Evolutionary conservation across 495 filamentous ascomycete genomes (phyloP), one percentile per base, ranked within the genome.

Genomic region (Cercophora scortea): DNA sequence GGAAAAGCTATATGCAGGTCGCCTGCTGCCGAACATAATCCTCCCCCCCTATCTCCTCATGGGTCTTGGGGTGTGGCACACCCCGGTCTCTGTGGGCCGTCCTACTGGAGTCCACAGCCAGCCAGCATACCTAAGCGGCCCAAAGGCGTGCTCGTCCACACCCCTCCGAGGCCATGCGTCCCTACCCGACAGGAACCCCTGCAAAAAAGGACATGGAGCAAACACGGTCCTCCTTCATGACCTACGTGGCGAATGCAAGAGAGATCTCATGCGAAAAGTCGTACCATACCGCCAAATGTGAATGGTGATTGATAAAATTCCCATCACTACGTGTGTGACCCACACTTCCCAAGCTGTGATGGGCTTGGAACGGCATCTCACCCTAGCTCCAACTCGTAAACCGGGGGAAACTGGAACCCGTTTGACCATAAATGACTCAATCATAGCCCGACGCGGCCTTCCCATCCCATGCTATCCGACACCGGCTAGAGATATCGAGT

Each of bases 111-210:
- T n/a, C n/a, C n/a, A n/a, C n/a, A n/a, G n/a, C 13, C 17, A 12
- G 17, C 42, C 42, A 44, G 13, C 42, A 9, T n/a, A 15, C 8
- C 42, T 9, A 44, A 44, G 9, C 13, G 15, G 7, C 12, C 11
- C 38, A 16, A 41, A 25, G 25, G 2, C 25, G 25, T 38, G 36
- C 42, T 19, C 42, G 25, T n/a, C 9, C 32, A 12, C 25, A 6
- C 32, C 17, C 9, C 32, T 45, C 25, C 25, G 43, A 13, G 25
- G n/a, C 43, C 17, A 45, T 45, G 43, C 43, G 43, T 45, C 19
- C 43, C 43, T 45, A 45, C 43, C 43, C 43, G 43, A 45, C 43
- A 42, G 41, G n/a, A 42, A 15, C n/a, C n/a, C 38, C 38, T 40
- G 38, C n/a, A 11, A 40, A 40, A 15, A 40, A n/a, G n/a, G n/a